Conservation (phyloP, 768 basidiomycete species). For the Symmetrospora coprosmae region DNA sequence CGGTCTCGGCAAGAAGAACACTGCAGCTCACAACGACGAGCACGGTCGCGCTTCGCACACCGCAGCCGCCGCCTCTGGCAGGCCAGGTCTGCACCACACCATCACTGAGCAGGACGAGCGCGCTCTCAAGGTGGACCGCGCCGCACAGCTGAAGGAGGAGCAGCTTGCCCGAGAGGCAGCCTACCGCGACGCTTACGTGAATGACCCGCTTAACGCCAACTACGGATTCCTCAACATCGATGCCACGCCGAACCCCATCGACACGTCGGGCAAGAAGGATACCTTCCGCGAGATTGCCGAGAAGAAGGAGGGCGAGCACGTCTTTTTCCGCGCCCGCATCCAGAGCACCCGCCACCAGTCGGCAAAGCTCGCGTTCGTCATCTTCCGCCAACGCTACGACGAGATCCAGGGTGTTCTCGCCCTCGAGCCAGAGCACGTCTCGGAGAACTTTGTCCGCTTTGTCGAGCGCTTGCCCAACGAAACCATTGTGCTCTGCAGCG, state of each 20-base stretch:
- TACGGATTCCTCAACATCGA: slow-evolving; percentile 89
- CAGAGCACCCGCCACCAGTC: slow-evolving; percentile 72
- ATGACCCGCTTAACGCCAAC: slow-evolving; percentile 51
- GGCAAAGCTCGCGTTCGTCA: slow-evolving; percentile 84
- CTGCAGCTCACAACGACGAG: not conserved
- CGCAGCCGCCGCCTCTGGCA: too few species aligned
- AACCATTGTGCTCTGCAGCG: slow-evolving; percentile 79
- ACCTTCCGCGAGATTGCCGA: slow-evolving; percentile 52
- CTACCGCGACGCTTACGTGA: slow-evolving; percentile 11
- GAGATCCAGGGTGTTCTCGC: slow-evolving; percentile 68
- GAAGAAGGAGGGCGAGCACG: slow-evolving; percentile 53
- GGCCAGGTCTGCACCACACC: not conserved
- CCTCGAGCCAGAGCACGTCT: slow-evolving; percentile 56
- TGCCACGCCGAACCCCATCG: slow-evolving; percentile 26
- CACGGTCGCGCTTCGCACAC: not conserved
- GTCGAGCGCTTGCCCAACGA: slow-evolving; percentile 59
- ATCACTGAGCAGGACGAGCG: slow-evolving; percentile 7
- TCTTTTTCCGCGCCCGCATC: slow-evolving; percentile 74
- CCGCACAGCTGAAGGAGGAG: slow-evolving; percentile 1
- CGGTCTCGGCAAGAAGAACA: not conserved
- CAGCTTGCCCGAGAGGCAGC: not conserved
- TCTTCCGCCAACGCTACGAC: slow-evolving; percentile 71
- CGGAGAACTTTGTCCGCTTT: slow-evolving; percentile 95
- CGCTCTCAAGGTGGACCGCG: slow-evolving; percentile 4
- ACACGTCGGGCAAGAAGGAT: slow-evolving; percentile 39